Conservation (phyloP, 2,329 filamentous ascomycete genomes). For the Stagonosporopsis vannaccii region DNA sequence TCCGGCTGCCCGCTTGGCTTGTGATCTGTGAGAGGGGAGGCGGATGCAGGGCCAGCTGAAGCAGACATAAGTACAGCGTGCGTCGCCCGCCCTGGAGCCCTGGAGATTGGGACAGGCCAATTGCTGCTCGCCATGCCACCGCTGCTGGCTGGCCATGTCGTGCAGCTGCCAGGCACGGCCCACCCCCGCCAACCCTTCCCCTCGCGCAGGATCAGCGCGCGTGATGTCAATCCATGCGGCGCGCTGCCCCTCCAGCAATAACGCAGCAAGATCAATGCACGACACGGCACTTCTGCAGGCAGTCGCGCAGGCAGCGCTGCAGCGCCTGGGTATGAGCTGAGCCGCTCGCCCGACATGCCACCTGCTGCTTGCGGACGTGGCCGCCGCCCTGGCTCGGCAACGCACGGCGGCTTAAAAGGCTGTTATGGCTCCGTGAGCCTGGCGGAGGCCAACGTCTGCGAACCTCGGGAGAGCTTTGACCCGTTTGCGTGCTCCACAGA, state of each 20-base stretch:
- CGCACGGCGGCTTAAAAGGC: slow-evolving; percentile 22
- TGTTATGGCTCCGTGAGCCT: slow-evolving; percentile 20
- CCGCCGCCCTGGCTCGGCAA: slow-evolving; percentile 16
- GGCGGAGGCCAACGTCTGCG: slow-evolving; percentile 5
- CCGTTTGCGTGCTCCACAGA: slow-evolving; percentile 31
- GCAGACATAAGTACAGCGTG: slow-evolving; percentile 17
- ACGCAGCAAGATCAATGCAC: slow-evolving; percentile 6
- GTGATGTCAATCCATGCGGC: slow-evolving; percentile 9
- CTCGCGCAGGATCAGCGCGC: slow-evolving; percentile 14
- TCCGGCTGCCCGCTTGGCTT: slow-evolving; percentile 17
- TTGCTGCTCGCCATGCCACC: not conserved
- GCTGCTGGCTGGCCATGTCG: slow-evolving; percentile 6
- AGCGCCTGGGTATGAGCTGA: slow-evolving; percentile 9
- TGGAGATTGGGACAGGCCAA: not conserved
- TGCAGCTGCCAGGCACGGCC: slow-evolving; percentile 14
- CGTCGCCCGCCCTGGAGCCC: slow-evolving; percentile 1
- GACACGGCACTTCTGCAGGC: slow-evolving; percentile 15
- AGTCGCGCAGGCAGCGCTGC: slow-evolving; percentile 2
- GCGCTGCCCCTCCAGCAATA: not conserved
- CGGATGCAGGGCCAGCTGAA: slow-evolving; percentile 10
- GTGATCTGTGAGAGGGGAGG: slow-evolving; percentile 17
- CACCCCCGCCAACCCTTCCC: slow-evolving; percentile 2
- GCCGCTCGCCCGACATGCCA: slow-evolving; percentile 19
- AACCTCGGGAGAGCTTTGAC: slow-evolving; percentile 23
- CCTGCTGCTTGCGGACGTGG: slow-evolving; percentile 24